Evolutionary conservation across 2,329 filamentous ascomycete species (phyloP), one percentile per base, ranked within the genome.

Genomic region (Beauveria sp.): DNA sequence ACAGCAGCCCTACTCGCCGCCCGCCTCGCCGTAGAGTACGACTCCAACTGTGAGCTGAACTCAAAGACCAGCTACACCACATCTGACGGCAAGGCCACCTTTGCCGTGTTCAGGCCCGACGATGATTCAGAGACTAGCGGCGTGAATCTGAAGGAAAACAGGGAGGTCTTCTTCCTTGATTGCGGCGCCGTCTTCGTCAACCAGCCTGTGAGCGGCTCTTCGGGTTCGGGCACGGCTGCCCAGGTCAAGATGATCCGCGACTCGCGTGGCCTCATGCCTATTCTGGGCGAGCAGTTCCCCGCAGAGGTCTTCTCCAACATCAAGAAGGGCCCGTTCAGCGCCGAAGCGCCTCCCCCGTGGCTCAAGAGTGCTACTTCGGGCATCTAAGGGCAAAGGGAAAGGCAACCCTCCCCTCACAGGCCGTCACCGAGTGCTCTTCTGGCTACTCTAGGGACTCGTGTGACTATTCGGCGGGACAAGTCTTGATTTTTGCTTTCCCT

Each of bases 221-320:
- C 50, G n/a, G 50, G 50, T 3, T 2, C 18, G 3, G 6, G 5
- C n/a, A 3, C 16, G 10, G n/a, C 31, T 5, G n/a, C 50, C 7
- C 50, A 53, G 50, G 31, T 53, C 50, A 22, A 34, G 31, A 22
- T 53, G 31, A 8, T 53, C 10, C 50, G 50, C 34, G 50, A 53
- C 9, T 53, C 50, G n/a, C 50, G 50, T 9, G 50, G 50, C 50
- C 20, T 22, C 31, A 22, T 53, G n/a, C 50, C 31, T 3, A 3
- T 53, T 5, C 38, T 53, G n/a, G 50, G 31, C 31, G n/a, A 38
- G 31, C 5, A 1, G 10, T 34, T 34, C 12, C 31, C 31, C 31
- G 2, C 10, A 5, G 12, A 34, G 31, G 12, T 34, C 31, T 34
- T 34, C 5, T 1, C 12, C 31, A 14, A 14, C 12, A 2, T 4